Conservation (phyloP, 495 filamentous ascomycete species). For the Annulohypoxylon nitens region DNA sequence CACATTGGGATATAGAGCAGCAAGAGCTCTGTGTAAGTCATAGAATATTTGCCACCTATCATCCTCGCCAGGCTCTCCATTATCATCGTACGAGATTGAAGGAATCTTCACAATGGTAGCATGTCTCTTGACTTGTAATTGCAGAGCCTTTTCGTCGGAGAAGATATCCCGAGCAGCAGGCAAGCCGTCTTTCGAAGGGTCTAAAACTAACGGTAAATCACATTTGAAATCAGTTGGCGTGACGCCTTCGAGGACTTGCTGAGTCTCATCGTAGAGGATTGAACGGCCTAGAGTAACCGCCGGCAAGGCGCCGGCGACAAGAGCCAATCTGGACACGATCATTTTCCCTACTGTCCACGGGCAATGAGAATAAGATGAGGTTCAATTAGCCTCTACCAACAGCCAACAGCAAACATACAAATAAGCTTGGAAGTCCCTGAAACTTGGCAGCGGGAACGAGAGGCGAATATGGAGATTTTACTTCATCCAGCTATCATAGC, state of each 20-base stretch:
- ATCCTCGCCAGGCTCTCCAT: conserved; percentile 53
- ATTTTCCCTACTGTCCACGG: conserved; percentile 7
- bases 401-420: background rate
- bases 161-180: conserved; percentile 51
- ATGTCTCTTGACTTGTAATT: conserved; percentile 54
- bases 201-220: conserved; percentile 46
- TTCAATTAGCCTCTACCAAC: background rate
- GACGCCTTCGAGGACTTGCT: conserved; percentile 18
- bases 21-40: conserved; percentile 50
- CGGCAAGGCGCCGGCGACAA: conserved; percentile 40
- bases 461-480: conserved; percentile 12
- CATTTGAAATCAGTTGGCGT: conserved; percentile 41
- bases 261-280: conserved; percentile 24
- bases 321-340: conserved; percentile 39
- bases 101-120: conserved; percentile 53
- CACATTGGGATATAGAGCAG: conserved; percentile 52
- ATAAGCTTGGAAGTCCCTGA: background rate
- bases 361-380: background rate
- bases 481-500: conserved; percentile 15
- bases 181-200: conserved; percentile 51
- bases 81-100: conserved; percentile 54
- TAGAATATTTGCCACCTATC: conserved; percentile 55
- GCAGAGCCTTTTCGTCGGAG: conserved; percentile 47
- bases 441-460: background rate
- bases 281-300: conserved; percentile 32